Conservation (phyloP, 2,329 filamentous ascomycete species). For the Aspergillus calidoustus region DNA sequence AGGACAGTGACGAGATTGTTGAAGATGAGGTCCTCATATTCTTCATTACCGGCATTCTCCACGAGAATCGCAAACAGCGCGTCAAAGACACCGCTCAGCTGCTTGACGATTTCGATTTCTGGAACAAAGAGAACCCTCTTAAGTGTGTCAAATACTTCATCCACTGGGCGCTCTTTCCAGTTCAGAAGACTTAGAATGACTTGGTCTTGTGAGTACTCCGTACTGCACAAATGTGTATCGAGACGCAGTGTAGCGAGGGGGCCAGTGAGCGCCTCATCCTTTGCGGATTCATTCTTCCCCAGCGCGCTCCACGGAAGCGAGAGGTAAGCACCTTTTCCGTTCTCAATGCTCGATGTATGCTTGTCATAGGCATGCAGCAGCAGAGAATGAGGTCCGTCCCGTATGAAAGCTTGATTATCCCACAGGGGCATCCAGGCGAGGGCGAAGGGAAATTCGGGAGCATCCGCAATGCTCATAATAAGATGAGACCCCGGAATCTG, state of each 20-base stretch:
- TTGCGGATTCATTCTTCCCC: conserved; percentile 67
- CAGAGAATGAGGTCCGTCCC: conserved; percentile 80
- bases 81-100: conserved; percentile 86
- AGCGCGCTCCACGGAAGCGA: conserved; percentile 77
- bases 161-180: conserved; percentile 78
- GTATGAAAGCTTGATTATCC: conserved; percentile 87
- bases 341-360: conserved; percentile 72
- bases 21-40: conserved; percentile 92
- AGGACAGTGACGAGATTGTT: conserved; percentile 86
- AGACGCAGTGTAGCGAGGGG: conserved; percentile 79
- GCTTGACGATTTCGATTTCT: conserved; percentile 96
- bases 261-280: conserved; percentile 74
- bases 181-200: conserved; percentile 80
- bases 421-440: conserved; percentile 92
- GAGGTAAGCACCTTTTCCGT: conserved; percentile 85
- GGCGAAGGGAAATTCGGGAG: conserved; percentile 85
- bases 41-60: conserved; percentile 86
- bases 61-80: conserved; percentile 89
- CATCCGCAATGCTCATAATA: conserved; percentile 86
- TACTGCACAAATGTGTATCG: conserved; percentile 90
- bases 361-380: conserved; percentile 92
- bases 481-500: conserved; percentile 84
- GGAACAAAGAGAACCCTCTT: conserved; percentile 89
- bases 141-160: conserved; percentile 73
- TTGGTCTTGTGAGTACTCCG: conserved; percentile 90